Percentiles rank a stretch among this genome's conserved stretches.
phyloP scores from a whole-genome alignment of 352 stramenopile genomes.

The Pythium aphanidermatum region DNA sequence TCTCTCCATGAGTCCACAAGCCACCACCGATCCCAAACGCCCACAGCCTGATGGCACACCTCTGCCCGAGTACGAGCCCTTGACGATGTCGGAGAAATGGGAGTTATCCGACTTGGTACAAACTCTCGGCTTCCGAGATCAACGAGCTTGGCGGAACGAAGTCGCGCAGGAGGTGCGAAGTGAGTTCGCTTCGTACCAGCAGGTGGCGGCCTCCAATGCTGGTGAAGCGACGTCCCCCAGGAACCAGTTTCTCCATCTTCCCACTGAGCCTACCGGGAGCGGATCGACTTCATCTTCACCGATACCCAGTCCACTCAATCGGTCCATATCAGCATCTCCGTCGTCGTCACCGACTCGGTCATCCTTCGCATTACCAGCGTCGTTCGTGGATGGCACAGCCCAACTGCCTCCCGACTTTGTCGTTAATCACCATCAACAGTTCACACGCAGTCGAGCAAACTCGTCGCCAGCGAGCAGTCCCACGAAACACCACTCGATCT shows the following conservation, averaged over 20 bases:
- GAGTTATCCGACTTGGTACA: conserved; percentile 62
- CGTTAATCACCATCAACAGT: conserved; percentile 29
- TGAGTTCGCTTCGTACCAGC: conserved; percentile 23
- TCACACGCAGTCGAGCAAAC: conserved; percentile 27
- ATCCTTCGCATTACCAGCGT: conserved; percentile 5
- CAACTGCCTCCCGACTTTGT: conserved; percentile 20
- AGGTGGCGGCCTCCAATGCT: conserved; percentile 12
- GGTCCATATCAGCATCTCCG: no score
- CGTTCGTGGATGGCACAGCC: neutral
- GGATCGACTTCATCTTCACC: no score
- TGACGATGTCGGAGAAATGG: conserved; percentile 47
- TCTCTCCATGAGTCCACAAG: conserved; percentile 19
- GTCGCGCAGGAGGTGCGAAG: conserved; percentile 31
- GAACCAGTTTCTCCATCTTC: conserved; percentile 3
- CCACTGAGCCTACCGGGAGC: no score
- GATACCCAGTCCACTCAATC: no score
- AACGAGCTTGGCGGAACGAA: conserved; percentile 40
- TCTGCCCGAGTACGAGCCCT: conserved; percentile 23
- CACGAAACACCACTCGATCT: conserved; percentile 5
- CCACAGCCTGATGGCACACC: conserved; percentile 9
- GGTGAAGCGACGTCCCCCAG: no score
- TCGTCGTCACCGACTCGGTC: conserved; percentile 12
- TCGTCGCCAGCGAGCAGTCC: conserved; percentile 6
- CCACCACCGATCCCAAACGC: conserved; percentile 2
- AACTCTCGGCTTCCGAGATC: conserved; percentile 35